phyloP scores from a whole-genome alignment of 2,329 filamentous ascomycete genomes.

The Arthrobotrys conoides region DNA sequence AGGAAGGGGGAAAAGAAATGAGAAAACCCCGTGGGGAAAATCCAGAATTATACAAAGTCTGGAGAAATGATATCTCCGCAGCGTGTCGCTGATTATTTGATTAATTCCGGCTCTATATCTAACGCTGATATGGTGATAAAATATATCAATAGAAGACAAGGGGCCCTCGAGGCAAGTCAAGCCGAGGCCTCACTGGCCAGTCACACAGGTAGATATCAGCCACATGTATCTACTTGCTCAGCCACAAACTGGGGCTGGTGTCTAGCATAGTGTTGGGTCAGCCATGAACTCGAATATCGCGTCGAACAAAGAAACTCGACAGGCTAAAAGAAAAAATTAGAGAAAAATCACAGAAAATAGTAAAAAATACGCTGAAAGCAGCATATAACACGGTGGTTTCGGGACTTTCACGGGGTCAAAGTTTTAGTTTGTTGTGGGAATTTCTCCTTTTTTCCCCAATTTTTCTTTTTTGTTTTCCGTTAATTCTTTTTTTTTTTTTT shows the following conservation, averaged over 20 bases:
- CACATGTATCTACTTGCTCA: neutral
- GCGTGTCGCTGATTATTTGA: too few relatives aligned
- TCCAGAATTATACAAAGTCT: too few relatives aligned
- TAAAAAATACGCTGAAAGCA: constrained; percentile 49
- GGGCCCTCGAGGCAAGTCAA: neutral
- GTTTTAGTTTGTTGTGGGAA: constrained; percentile 40
- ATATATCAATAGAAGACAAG: too few relatives aligned
- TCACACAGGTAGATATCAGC: constrained; percentile 1
- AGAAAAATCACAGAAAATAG: constrained; percentile 56
- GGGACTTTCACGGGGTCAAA: constrained; percentile 5
- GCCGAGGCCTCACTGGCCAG: neutral
- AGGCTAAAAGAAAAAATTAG: constrained; percentile 18
- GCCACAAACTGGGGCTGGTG: neutral
- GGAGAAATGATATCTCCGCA: too few relatives aligned
- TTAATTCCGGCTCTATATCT: too few relatives aligned
- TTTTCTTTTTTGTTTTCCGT: constrained; percentile 30
- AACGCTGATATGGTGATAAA: too few relatives aligned
- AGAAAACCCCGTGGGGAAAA: too few relatives aligned
- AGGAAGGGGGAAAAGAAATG: too few relatives aligned
- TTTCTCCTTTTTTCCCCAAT: constrained; percentile 37
- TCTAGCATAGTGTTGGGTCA: constrained; percentile 3
- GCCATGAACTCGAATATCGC: neutral
- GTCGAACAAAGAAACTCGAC: constrained; percentile 17
- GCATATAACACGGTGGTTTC: constrained; percentile 28
- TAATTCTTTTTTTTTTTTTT: constrained; percentile 30